Evolutionary conservation across 805 yeast species (phyloP).

Genomic region (Sugiyamaella marilandica): DNA sequence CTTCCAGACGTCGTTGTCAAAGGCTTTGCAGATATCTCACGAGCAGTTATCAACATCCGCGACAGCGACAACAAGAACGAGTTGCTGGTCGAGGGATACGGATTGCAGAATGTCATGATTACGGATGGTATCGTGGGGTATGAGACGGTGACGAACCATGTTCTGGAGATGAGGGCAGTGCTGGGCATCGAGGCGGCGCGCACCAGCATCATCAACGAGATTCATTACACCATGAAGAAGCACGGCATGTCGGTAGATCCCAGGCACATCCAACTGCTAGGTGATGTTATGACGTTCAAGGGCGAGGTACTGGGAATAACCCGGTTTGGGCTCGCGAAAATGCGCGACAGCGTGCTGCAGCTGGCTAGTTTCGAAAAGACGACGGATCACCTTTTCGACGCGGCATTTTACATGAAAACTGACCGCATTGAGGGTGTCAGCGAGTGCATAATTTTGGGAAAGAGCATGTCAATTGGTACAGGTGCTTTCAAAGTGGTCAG

Average conservation of each 20-base stretch:
- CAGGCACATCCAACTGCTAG: conserved; percentile 94
- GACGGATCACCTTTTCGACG: conserved; percentile 96
- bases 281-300: conserved; percentile 98
- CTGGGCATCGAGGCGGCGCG: conserved; percentile 98
- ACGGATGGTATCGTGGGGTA: conserved; percentile 94
- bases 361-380: conserved; percentile 97
- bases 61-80: conserved; percentile 80
- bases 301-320: conserved; percentile 98
- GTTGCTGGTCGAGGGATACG: conserved; percentile 95
- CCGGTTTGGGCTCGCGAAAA: conserved; percentile 93
- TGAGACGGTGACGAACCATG: conserved; percentile 85
- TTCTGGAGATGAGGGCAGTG: conserved; percentile 81
- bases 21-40: conserved; percentile 84
- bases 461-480: conserved; percentile 96
- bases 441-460: conserved; percentile 95
- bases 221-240: conserved; percentile 95
- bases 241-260: conserved; percentile 99
- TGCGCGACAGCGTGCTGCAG: conserved; percentile 97
- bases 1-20: conserved; percentile 86
- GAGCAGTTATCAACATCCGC: conserved; percentile 93
- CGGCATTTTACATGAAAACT: conserved; percentile 95
- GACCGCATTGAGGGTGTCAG: conserved; percentile 97
- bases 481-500: conserved; percentile 79
- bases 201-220: conserved; percentile 85
- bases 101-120: conserved; percentile 91